Conservation (phyloP, 352 stramenopile species). For the Phytophthora sp. region DNA sequence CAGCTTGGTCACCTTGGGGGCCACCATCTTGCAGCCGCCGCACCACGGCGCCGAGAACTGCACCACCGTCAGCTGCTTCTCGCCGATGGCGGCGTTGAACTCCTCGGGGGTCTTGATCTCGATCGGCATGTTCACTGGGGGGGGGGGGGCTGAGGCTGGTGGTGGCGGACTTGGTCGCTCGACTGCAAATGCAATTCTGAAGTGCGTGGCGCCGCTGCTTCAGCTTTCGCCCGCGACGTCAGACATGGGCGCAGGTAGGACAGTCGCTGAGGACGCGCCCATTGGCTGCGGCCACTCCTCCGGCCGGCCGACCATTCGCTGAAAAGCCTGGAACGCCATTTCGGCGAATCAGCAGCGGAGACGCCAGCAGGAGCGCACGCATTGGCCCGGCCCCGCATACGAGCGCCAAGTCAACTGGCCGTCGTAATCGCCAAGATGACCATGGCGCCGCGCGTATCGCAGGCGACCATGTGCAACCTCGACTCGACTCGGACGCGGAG, state of each 20-base stretch:
- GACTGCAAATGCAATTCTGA: constrained; percentile 33
- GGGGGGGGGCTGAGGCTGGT: not conserved
- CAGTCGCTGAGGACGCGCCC: constrained; percentile 7
- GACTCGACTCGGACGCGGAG: not conserved
- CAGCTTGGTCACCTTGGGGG: constrained; percentile 64
- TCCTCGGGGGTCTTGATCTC: constrained; percentile 55
- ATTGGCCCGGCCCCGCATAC: not conserved
- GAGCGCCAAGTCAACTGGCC: no score
- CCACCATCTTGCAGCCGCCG: constrained; percentile 78
- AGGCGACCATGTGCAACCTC: not conserved
- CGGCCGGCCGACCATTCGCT: not conserved
- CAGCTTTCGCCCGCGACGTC: constrained; percentile 24
- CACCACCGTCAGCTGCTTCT: constrained; percentile 61
- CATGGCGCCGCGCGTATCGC: not conserved
- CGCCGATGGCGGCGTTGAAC: constrained; percentile 50
- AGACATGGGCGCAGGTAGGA: constrained; percentile 35
- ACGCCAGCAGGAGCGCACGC: no score
- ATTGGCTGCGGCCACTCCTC: constrained; percentile 15
- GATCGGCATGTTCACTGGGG: constrained; percentile 29
- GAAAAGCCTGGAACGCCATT: not conserved
- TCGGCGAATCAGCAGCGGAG: not conserved
- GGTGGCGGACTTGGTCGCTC: not conserved
- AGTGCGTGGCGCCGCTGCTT: constrained; percentile 15
- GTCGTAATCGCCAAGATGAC: constrained; percentile 9
- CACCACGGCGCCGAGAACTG: constrained; percentile 81